Conservation (phyloP, 805 yeast species). For the Schwanniomyces vanrijiae region DNA sequence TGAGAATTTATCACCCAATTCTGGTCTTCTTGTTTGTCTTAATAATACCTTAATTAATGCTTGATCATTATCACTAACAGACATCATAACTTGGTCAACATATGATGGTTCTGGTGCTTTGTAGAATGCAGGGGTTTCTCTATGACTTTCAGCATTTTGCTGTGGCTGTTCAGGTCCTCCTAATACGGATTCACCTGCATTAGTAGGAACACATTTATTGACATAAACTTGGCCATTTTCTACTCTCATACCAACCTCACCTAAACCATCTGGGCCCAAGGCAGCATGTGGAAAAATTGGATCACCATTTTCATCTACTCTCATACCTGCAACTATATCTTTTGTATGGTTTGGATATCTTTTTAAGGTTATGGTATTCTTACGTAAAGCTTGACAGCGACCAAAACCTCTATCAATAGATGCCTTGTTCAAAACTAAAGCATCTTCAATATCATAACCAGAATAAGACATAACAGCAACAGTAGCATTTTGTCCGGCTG, state of each 20-base stretch:
- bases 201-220: slow-evolving; percentile 89
- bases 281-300: slow-evolving; percentile 86
- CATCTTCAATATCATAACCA: slow-evolving; percentile 99
- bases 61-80: slow-evolving; percentile 93
- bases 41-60: slow-evolving; percentile 88
- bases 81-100: slow-evolving; percentile 96
- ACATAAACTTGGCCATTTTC: slow-evolving; percentile 93
- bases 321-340: slow-evolving; percentile 89
- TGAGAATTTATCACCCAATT: slow-evolving; percentile 94
- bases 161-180: slow-evolving; percentile 32
- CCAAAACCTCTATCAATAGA: slow-evolving; percentile 97
- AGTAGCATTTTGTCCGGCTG: slow-evolving; percentile 98
- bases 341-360: slow-evolving; percentile 92
- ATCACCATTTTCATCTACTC: slow-evolving; percentile 75
- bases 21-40: slow-evolving; percentile 96
- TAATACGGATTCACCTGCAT: slow-evolving; percentile 68
- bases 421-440: slow-evolving; percentile 88
- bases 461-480: slow-evolving; percentile 99
- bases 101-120: slow-evolving; percentile 95
- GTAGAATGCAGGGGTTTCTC: slow-evolving; percentile 89
- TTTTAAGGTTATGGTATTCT: slow-evolving; percentile 85
- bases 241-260: slow-evolving; percentile 90
- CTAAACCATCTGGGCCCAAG: slow-evolving; percentile 92
- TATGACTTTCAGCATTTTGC: slow-evolving; percentile 55
- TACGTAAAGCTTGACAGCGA: slow-evolving; percentile 92